These are phyloP conservation scores for Barbatosphaeria neglecta DNA, from an alignment of 495 filamentous ascomycete genomes.

Conservation along the genomic window DNA sequence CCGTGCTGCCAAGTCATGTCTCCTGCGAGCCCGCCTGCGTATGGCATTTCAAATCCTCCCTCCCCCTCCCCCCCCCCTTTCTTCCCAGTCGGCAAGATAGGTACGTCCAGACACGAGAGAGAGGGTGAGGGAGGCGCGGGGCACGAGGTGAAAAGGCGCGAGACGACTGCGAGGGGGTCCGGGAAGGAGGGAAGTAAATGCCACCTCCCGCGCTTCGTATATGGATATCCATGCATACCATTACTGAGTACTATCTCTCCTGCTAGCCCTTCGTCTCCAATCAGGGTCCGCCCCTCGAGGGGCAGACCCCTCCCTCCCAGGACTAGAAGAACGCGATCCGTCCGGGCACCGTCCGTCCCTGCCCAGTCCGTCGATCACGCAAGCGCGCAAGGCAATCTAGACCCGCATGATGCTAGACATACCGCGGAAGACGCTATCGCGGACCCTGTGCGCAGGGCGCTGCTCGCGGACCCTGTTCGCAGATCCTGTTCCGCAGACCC, in stretches of 20 bases:
- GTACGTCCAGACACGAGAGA: neutral
- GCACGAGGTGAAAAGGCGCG: too few relatives aligned
- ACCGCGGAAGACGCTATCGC: neutral
- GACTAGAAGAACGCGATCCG: neutral
- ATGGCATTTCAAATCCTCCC: neutral
- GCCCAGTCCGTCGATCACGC: neutral
- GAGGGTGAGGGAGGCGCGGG: neutral
- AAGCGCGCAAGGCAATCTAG: neutral
- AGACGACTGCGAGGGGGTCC: too few relatives aligned
- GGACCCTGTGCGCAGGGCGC: too few relatives aligned
- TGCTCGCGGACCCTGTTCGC: neutral
- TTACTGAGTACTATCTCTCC: neutral
- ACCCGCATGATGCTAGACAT: neutral
- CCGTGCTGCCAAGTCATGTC: too few relatives aligned
- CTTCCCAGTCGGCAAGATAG: neutral
- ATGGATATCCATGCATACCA: too few relatives aligned
- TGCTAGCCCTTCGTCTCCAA: too few relatives aligned
- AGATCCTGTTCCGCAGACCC: neutral
- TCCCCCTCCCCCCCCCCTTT: neutral
- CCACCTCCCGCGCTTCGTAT: too few relatives aligned
- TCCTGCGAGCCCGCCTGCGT: too few relatives aligned
- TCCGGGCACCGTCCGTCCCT: neutral
- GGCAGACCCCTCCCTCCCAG: neutral
- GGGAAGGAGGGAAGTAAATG: too few relatives aligned
- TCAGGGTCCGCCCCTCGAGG: too few relatives aligned